Evolutionary conservation across 768 basidiomycete genomes (phyloP).

Genomic region (Nidula microcarpa): DNA sequence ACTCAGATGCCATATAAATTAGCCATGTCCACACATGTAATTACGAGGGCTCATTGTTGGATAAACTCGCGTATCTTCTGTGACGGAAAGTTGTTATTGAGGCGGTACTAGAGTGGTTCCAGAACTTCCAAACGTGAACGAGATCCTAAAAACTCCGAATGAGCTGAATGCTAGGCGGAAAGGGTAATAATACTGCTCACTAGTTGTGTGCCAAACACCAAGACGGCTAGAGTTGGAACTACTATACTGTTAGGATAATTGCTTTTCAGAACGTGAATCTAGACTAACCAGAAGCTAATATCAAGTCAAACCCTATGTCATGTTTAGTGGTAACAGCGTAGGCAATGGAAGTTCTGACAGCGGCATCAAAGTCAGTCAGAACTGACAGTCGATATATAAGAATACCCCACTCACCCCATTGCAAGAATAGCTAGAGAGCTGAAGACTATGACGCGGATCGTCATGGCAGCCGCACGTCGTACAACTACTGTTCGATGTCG

Average conservation of each 20-base stretch:
- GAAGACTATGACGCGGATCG: conserved; percentile 23
- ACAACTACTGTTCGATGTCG: conserved; percentile 13
- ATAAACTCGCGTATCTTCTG: too few species aligned
- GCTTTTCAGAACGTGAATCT: background rate
- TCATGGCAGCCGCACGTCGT: conserved; percentile 16
- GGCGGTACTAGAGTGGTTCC: background rate
- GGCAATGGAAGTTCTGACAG: conserved; percentile 12
- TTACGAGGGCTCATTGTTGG: too few species aligned
- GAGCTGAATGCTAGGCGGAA: background rate
- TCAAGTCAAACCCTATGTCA: conserved; percentile 17
- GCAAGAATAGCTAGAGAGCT: conserved; percentile 19
- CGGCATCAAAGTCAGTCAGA: background rate
- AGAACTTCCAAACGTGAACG: conserved; percentile 2
- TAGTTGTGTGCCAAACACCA: conserved; percentile 20
- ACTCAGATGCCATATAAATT: too few species aligned
- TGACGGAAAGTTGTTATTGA: too few species aligned
- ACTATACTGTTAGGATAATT: background rate
- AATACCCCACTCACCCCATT: conserved; percentile 14
- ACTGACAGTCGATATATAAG: background rate
- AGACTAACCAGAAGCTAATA: conserved; percentile 16
- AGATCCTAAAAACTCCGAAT: background rate
- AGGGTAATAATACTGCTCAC: conserved; percentile 6
- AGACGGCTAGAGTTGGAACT: conserved; percentile 19
- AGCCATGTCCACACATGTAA: too few species aligned
- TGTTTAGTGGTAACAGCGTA: conserved; percentile 16